Conservation (phyloP, 352 stramenopile genomes). For the Nothophytophthora sp. region DNA sequence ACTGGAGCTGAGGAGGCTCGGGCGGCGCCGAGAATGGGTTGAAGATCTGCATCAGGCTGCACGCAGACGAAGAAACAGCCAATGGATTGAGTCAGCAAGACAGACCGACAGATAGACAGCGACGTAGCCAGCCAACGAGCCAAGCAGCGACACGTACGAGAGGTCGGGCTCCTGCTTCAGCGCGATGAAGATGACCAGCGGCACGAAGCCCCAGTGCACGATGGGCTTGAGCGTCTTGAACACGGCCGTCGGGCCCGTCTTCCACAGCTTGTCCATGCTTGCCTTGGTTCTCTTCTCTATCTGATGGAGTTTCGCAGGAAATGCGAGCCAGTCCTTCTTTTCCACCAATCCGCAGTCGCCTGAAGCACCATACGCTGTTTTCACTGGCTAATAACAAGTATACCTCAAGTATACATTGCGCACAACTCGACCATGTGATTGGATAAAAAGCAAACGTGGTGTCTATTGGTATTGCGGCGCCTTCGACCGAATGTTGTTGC, state of each 20-base stretch:
- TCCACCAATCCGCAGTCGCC: constrained; percentile 1
- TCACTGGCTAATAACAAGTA: constrained; percentile 15
- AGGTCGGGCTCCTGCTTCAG: constrained; percentile 77
- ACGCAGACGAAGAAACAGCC: constrained; percentile 5
- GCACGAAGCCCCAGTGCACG: constrained; percentile 82
- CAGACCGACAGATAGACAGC: background rate
- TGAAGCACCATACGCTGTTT: too few relatives aligned
- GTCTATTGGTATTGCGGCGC: too few relatives aligned
- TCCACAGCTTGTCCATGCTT: constrained; percentile 71
- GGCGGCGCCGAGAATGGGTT: constrained; percentile 71
- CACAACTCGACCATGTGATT: too few relatives aligned
- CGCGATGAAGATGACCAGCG: constrained; percentile 79
- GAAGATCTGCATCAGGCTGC: constrained; percentile 72
- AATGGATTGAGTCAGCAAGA: background rate
- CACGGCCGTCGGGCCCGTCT: constrained; percentile 71
- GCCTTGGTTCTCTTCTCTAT: constrained; percentile 15
- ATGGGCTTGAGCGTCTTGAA: constrained; percentile 86
- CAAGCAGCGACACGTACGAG: constrained; percentile 41
- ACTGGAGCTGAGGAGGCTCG: constrained; percentile 53
- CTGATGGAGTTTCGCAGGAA: background rate
- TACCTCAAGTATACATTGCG: too few relatives aligned
- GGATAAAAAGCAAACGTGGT: too few relatives aligned
- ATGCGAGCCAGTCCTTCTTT: constrained; percentile 16
- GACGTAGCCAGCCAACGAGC: background rate
- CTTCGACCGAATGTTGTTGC: too few relatives aligned